A percentile compares a stretch with the other conserved stretches of the same genome.
Conservation (phyloP, 257 asterid genomes). For the Rubia yunnanensis region DNA sequence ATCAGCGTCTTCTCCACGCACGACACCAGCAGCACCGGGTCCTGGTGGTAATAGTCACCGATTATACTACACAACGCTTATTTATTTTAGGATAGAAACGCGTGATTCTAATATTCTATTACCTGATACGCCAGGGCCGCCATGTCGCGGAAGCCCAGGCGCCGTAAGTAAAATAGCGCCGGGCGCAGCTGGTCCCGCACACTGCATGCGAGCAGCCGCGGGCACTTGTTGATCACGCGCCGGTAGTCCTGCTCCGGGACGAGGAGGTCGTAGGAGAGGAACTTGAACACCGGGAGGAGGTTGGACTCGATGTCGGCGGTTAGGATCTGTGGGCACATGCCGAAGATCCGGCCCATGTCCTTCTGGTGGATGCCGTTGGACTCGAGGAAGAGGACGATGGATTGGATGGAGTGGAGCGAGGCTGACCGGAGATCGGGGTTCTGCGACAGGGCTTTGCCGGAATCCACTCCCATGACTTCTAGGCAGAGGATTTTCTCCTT, state of each 20-base stretch:
- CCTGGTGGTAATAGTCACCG: too few species aligned
- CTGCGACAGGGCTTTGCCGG: constrained; percentile 68
- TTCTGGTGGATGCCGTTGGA: constrained; percentile 83
- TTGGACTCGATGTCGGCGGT: constrained; percentile 54
- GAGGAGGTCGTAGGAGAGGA: constrained; percentile 48
- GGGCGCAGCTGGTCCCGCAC: constrained; percentile 69
- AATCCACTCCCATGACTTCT: constrained; percentile 88
- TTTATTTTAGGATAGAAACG: too few species aligned
- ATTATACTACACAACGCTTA: too few species aligned
- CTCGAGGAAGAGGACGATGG: constrained; percentile 60
- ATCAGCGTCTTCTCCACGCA: constrained; percentile 76
- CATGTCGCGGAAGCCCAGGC: constrained; percentile 58
- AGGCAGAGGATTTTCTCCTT: constrained; percentile 87
- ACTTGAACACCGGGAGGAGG: constrained; percentile 56
- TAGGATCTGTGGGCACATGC: constrained; percentile 76
- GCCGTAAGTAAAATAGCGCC: constrained; percentile 61
- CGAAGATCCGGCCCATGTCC: constrained; percentile 69
- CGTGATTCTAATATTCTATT: too few species aligned
- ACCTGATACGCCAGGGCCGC: constrained; percentile 48
- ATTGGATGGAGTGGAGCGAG: constrained; percentile 55
- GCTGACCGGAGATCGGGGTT: constrained; percentile 62
- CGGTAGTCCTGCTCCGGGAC: constrained; percentile 57
- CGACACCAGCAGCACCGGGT: constrained; percentile 66
- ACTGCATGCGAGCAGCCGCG: constrained; percentile 54
- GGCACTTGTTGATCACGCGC: constrained; percentile 70